These are phyloP conservation scores for Fusarium decemcellulare DNA, from an alignment of 2,329 filamentous ascomycete genomes.

Conservation along the genomic window DNA sequence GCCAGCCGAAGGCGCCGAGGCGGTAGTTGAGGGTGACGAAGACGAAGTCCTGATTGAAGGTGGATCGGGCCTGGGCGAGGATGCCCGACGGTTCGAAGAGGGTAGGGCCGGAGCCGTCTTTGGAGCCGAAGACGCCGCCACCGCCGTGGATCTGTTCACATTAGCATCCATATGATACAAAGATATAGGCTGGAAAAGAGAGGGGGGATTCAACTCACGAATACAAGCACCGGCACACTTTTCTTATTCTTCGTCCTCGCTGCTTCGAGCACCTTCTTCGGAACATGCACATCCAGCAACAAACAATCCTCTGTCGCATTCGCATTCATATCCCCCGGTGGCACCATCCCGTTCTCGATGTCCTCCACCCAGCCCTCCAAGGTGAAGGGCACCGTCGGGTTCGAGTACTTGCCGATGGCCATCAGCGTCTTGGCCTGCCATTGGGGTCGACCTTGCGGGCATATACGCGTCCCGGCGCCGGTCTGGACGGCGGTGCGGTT, in stretches of 20 bases:
- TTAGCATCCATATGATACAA: background rate
- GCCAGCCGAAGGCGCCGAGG: background rate
- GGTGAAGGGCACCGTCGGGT: background rate
- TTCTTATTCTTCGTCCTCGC: background rate
- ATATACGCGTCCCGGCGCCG: background rate
- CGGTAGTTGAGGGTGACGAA: slow-evolving; percentile 18
- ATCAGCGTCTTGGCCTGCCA: too few relatives aligned
- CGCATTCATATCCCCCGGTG: background rate
- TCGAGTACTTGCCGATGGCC: background rate
- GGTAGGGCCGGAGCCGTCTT: background rate
- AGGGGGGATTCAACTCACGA: background rate
- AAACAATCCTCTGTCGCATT: background rate
- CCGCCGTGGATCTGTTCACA: background rate
- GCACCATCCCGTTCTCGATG: too few relatives aligned
- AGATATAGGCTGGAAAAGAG: background rate
- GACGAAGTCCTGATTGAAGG: background rate
- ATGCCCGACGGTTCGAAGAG: too few relatives aligned
- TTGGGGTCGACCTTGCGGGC: background rate
- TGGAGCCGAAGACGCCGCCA: background rate
- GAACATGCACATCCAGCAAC: background rate
- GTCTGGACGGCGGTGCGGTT: background rate
- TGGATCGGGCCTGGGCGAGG: too few relatives aligned
- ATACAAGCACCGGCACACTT: background rate
- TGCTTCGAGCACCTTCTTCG: background rate
- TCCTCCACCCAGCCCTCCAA: too few relatives aligned